Evolutionary conservation across 2,329 filamentous ascomycete species (phyloP), one percentile per base, ranked within the genome.

Genomic region (Sporothrix curviconia): DNA sequence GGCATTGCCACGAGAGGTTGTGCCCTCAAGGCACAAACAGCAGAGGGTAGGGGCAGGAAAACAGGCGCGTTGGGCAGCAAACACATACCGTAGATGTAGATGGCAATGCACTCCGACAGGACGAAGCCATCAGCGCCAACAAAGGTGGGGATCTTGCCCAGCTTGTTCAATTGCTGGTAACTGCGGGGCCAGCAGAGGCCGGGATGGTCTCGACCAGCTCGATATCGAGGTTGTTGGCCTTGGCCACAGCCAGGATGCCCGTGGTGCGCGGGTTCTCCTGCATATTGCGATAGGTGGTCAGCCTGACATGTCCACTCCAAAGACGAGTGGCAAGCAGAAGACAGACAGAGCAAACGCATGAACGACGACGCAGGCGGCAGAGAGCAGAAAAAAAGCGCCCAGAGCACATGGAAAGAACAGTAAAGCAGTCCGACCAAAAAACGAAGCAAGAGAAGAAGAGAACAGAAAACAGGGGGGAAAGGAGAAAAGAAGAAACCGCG

Each of bases 31-130:
- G 30, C 22, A 39, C 32, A 49, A 51, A 43, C n/a, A 39, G 30
- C 44, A 24, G 28, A 36, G n/a, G 30, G 25, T 15, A 12, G 5
- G 14, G 22, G n/a, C 9, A 9, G 17, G 28, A 37, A 3, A 24
- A 22, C 9, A 51, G 63, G 50, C 55, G 57, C 39, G 58, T 51
- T 46, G 55, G 42, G 22, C 36, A 52, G 54, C 59, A 56, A 55
- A n/a, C 44, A 90, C 92, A 70, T 89, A 99, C 94, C 78, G 82
- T 97, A 99, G 80, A 99, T 89, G 72, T 91, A 90, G 71, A 99
- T 92, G 75, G 94, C 94, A 69, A 97, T 92, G 76, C 75, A 81
- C 86, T 99, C 94, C 64, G 83, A 86, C 68, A 99, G 84, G 69
- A 84, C 79, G 77, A 89, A 97, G 75, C 92, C 92, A 77, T 99